Evolutionary conservation across 495 filamentous ascomycete species (phyloP), one percentile per base, ranked within the genome.

Genomic region (Penicillium taxi): DNA sequence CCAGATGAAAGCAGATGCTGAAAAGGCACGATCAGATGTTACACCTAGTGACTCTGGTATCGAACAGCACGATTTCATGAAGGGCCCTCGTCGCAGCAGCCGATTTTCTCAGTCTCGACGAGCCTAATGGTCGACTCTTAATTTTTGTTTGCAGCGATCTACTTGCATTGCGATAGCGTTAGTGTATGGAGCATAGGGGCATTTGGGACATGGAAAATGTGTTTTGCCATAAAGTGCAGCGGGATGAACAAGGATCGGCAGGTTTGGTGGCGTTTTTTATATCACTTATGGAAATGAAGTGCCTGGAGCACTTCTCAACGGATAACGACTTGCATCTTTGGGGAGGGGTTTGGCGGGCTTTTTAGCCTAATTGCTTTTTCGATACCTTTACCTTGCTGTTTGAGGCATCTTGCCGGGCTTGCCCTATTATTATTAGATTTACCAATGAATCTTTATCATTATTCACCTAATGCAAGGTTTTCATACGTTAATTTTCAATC

Each of bases 151-250:
- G 36, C 31, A 49, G 44, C 48, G 51, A 42, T 47, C 44, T 22
- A 45, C 25, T 36, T 55, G 52, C 52, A 55, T 55, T 37, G 38
- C 33, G 34, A 45, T 26, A 39, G 52, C 48, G 52, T 55, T 55
- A 18, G 45, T 29, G 32, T 37, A n/a, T n/a, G n/a, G n/a, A n/a
- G n/a, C n/a, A n/a, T n/a, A n/a, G 45, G 30, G 50, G 24, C 40
- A 42, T 44, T 37, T 47, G 44, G 25, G 21, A 29, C 26, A 22
- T 40, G 23, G 32, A 19, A 9, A 5, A 17, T 39, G 9, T 14
- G 31, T 38, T 42, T 47, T 42, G 37, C 45, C 37, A 30, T 35
- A 34, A 18, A 24, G n/a, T 51, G 41, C 45, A 52, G 46, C 9
- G 40, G 35, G 28, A 33, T 39, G 35, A 18, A 22, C 28, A 39